A percentile compares a stretch with the other conserved stretches of the same genome.
phyloP scores from a whole-genome alignment of 2,329 filamentous ascomycete genomes.

The Cercospora nicotianae region DNA sequence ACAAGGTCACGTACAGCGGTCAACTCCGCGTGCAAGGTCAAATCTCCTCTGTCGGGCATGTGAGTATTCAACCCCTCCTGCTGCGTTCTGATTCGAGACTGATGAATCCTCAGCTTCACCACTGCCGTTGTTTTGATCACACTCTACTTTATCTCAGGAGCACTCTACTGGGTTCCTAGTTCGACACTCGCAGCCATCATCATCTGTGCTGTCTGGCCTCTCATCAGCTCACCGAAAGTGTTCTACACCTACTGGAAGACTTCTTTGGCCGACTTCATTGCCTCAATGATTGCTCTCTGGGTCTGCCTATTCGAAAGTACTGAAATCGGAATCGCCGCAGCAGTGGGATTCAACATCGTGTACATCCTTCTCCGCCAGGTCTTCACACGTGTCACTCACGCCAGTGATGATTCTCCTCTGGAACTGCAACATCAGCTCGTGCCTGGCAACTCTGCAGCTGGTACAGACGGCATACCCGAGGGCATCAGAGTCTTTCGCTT shows the following conservation, averaged over 20 bases:
- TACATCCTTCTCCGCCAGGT: conserved; percentile 61
- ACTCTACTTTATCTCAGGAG: conserved; percentile 58
- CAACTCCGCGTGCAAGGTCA: conserved; percentile 64
- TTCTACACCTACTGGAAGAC: conserved; percentile 67
- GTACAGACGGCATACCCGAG: conserved; percentile 37
- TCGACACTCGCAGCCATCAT: conserved; percentile 59
- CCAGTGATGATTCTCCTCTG: conserved; percentile 22
- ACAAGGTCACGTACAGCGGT: conserved; percentile 60
- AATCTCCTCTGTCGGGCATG: conserved; percentile 60
- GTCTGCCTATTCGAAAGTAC: conserved; percentile 62
- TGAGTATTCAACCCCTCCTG: not conserved
- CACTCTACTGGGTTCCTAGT: conserved; percentile 68
- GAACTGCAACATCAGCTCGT: conserved; percentile 22
- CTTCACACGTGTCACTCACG: conserved; percentile 50
- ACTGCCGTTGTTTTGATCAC: conserved; percentile 63
- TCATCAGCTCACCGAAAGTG: conserved; percentile 58
- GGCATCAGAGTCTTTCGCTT: conserved; percentile 60
- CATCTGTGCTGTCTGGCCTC: conserved; percentile 63
- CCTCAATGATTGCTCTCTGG: conserved; percentile 64
- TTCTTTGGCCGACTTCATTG: conserved; percentile 64
- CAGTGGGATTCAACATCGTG: conserved; percentile 52
- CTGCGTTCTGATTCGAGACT: not conserved
- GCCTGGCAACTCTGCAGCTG: conserved; percentile 11
- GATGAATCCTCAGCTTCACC: conserved; percentile 45
- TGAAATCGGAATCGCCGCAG: conserved; percentile 59